Evolutionary conservation across 2,329 filamentous ascomycete species (phyloP).

Genomic region (Polytolypa hystricis): DNA sequence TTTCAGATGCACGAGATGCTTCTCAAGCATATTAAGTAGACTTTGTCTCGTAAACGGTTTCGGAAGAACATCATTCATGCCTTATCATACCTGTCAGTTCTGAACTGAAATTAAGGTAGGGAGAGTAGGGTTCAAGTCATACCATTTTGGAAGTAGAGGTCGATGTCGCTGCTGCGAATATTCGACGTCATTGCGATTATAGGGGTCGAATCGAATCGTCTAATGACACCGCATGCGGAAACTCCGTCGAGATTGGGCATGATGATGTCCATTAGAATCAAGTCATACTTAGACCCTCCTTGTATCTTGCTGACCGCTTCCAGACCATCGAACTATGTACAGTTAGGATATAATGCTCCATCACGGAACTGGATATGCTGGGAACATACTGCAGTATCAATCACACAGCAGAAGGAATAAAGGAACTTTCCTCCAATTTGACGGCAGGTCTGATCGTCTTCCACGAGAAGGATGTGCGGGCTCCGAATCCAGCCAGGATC

Average conservation of each 20-base stretch:
- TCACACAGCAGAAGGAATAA: constrained; percentile 52
- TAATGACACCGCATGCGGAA: constrained; percentile 84
- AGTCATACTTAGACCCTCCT: constrained; percentile 51
- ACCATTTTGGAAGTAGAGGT: constrained; percentile 96
- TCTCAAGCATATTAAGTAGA: constrained; percentile 75
- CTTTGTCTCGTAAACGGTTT: constrained; percentile 92
- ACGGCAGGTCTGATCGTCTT: constrained; percentile 61
- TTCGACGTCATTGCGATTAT: constrained; percentile 99
- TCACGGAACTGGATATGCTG: no score
- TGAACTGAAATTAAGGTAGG: background rate
- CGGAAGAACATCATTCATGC: constrained; percentile 94
- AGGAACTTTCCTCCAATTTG: constrained; percentile 57
- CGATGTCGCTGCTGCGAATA: constrained; percentile 90
- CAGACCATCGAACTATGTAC: constrained; percentile 71
- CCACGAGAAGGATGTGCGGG: constrained; percentile 80
- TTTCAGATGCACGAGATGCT: constrained; percentile 74
- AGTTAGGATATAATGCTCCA: constrained; percentile 21
- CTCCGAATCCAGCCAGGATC: constrained; percentile 55
- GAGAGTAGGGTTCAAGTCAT: constrained; percentile 26
- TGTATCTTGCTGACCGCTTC: constrained; percentile 85
- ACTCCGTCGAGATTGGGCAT: constrained; percentile 96
- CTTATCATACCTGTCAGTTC: constrained; percentile 38
- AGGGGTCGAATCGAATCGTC: constrained; percentile 71
- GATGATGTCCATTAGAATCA: constrained; percentile 86
- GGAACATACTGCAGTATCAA: constrained; percentile 50